Percentiles rank a stretch among this genome's conserved stretches.
phyloP scores from a whole-genome alignment of 2,329 filamentous ascomycete genomes.

The Fusarium oxysporum region DNA sequence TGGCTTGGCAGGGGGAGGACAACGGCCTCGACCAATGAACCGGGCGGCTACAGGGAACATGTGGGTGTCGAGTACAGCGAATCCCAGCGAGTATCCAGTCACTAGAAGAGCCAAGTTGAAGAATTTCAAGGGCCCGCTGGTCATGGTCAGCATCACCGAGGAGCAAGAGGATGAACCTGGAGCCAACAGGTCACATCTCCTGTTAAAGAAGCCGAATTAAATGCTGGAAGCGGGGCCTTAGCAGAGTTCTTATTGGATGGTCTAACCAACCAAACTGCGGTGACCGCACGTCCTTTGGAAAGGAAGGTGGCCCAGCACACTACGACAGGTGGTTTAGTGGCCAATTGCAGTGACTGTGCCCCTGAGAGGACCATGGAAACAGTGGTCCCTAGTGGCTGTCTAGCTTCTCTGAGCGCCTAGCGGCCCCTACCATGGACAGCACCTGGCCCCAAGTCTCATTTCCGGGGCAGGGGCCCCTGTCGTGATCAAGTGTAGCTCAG shows the following conservation, averaged over 20 bases:
- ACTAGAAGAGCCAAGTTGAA: conserved; percentile 27
- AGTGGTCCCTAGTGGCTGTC: conserved; percentile 27
- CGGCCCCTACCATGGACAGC: conserved; percentile 17
- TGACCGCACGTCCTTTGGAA: conserved; percentile 32
- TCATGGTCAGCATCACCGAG: background rate
- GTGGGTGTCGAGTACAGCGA: conserved; percentile 14
- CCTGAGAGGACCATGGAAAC: conserved; percentile 38
- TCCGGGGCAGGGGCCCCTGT: conserved; percentile 32
- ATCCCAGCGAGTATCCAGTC: conserved; percentile 29
- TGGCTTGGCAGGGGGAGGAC: conserved; percentile 42
- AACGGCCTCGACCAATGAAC: conserved; percentile 38
- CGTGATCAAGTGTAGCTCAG: conserved; percentile 20
- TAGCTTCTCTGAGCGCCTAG: conserved; percentile 37
- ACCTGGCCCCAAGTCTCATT: conserved; percentile 40
- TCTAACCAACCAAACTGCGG: conserved; percentile 23
- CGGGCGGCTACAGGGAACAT: conserved; percentile 30
- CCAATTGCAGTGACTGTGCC: conserved; percentile 42
- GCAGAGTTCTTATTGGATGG: conserved; percentile 15
- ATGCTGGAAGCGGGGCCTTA: conserved; percentile 17
- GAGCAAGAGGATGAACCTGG: conserved; percentile 5
- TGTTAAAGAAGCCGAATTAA: conserved; percentile 29
- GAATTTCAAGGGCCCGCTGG: conserved; percentile 7
- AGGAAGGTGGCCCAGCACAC: conserved; percentile 24
- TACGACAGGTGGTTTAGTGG: conserved; percentile 23
- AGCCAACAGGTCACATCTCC: conserved; percentile 31